Evolutionary conservation across 164 flowering plant genomes (phyloP).

Genomic region (Umbellularia californica): DNA sequence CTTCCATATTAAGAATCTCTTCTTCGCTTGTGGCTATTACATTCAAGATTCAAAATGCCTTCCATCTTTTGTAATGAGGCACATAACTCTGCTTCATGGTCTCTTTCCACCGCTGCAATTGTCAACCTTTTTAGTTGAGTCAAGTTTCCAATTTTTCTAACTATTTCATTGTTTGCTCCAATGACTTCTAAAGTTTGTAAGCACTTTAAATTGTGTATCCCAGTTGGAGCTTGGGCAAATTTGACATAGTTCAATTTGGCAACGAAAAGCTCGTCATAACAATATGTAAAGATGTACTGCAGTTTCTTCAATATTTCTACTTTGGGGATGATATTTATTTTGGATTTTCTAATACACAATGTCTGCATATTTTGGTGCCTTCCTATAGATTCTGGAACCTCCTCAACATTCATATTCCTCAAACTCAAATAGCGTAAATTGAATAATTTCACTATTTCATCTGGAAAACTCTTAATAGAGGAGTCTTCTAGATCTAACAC

Average conservation of each 20-base stretch:
- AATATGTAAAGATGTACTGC: neutral
- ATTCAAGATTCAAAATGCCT: neutral
- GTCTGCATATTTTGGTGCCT: neutral
- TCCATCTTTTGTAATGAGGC: neutral
- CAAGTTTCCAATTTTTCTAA: neutral
- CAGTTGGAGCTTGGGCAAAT: neutral
- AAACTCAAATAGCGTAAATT: neutral
- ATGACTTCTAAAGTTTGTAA: neutral
- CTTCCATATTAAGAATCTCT: neutral
- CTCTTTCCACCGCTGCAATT: neutral
- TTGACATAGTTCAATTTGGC: neutral
- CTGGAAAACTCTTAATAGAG: neutral
- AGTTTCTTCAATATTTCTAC: neutral
- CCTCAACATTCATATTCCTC: neutral
- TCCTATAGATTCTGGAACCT: neutral
- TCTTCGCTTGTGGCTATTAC: neutral
- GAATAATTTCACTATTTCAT: neutral
- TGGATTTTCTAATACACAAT: neutral
- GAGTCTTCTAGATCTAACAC: neutral
- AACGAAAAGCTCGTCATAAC: neutral
- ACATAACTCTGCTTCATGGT: neutral
- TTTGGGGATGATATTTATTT: neutral
- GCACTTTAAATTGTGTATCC: neutral
- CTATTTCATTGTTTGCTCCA: neutral
- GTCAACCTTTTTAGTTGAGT: neutral